Percentiles rank a stretch among this genome's conserved stretches.
Conservation (phyloP, 1,139 yeast genomes). For the Pichia sp. region DNA sequence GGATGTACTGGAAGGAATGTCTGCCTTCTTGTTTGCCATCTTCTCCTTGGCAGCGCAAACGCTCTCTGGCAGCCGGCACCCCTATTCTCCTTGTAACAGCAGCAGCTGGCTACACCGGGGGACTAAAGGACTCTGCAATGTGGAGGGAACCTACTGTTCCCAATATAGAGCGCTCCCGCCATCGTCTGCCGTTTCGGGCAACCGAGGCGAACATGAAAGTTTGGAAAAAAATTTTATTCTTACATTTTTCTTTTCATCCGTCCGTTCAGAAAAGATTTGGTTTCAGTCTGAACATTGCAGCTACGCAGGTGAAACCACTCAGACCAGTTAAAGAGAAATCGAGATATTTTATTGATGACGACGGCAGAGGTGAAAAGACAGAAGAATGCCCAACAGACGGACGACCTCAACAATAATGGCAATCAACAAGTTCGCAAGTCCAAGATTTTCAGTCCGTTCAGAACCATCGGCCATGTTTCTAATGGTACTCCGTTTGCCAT, state of each 20-base stretch:
- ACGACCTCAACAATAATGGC: neutral
- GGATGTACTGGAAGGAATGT: neutral
- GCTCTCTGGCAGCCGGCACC: neutral
- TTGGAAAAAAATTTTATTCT: conserved; percentile 1
- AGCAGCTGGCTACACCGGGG: neutral
- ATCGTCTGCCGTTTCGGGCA: conserved; percentile 1
- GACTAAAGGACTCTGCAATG: neutral
- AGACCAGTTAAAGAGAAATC: neutral
- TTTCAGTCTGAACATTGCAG: neutral
- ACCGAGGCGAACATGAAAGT: conserved; percentile 5
- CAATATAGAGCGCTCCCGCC: neutral
- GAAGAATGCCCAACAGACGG: conserved; percentile 12
- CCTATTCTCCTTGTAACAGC: neutral
- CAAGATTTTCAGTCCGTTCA: conserved; percentile 52
- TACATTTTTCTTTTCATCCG: neutral
- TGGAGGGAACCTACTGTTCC: neutral
- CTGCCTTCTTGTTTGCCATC: neutral
- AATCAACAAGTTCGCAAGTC: conserved; percentile 31
- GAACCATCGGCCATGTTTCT: conserved; percentile 58
- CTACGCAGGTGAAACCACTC: neutral
- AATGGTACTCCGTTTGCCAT: conserved; percentile 81
- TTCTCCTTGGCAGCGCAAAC: neutral
- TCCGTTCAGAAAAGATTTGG: neutral
- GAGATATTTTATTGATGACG: conserved; percentile 4
- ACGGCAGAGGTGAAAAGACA: conserved; percentile 21